Evolutionary conservation across 2,329 filamentous ascomycete species (phyloP).

Genomic region (Helotiales sp.): DNA sequence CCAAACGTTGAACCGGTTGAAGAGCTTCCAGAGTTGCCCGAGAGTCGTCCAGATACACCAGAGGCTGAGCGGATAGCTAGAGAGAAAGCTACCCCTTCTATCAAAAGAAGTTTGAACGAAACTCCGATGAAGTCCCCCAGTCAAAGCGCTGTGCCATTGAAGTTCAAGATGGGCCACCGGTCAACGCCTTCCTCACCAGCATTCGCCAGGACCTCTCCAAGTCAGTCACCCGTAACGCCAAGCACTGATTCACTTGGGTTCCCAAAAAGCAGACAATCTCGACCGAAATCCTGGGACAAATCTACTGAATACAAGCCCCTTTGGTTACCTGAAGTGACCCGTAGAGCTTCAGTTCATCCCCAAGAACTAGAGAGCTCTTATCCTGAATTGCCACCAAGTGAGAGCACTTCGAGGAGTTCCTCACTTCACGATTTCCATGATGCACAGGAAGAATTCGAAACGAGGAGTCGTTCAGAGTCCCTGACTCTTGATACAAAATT

Average conservation of each 20-base stretch:
- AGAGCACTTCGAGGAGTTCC: slow-evolving; percentile 46
- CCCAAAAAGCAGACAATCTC: slow-evolving; percentile 40
- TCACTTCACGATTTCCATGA: slow-evolving; percentile 43
- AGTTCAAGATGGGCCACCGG: slow-evolving; percentile 48
- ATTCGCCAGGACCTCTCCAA: slow-evolving; percentile 41
- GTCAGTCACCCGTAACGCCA: slow-evolving; percentile 37
- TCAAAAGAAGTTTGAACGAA: slow-evolving; percentile 29
- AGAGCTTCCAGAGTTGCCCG: slow-evolving; percentile 55
- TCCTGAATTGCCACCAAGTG: slow-evolving; percentile 52
- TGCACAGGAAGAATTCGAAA: slow-evolving; percentile 24
- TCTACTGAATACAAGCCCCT: slow-evolving; percentile 76
- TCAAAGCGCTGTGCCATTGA: slow-evolving; percentile 55
- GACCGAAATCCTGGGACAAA: slow-evolving; percentile 62
- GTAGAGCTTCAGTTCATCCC: slow-evolving; percentile 22
- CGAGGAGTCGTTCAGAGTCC: slow-evolving; percentile 11
- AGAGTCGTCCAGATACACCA: slow-evolving; percentile 54
- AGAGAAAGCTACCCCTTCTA: slow-evolving; percentile 23
- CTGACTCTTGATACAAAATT: slow-evolving; percentile 45
- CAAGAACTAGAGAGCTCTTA: slow-evolving; percentile 39
- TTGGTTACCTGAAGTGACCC: slow-evolving; percentile 67
- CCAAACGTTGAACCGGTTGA: slow-evolving; percentile 40
- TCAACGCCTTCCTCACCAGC: slow-evolving; percentile 45
- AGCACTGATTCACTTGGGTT: slow-evolving; percentile 33
- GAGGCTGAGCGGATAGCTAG: slow-evolving; percentile 29
- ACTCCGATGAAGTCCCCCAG: slow-evolving; percentile 39